Conservation (phyloP, 2,329 filamentous ascomycete species). For the Trichoderma gracile region DNA sequence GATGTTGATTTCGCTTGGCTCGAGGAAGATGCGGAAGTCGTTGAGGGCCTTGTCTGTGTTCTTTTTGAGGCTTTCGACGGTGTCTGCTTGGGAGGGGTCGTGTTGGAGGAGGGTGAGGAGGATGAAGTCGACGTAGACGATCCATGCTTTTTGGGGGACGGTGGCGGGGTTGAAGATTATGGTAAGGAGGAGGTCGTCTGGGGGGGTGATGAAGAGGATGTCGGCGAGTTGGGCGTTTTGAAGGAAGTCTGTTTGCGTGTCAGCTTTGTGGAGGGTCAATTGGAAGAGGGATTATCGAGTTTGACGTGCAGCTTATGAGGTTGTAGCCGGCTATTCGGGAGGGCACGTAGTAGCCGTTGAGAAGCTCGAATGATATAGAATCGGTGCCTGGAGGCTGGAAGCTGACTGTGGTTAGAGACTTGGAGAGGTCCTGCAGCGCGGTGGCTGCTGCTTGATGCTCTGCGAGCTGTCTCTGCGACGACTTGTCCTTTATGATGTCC, state of each 20-base stretch:
- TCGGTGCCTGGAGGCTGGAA: not conserved
- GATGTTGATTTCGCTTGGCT: slow-evolving; percentile 20
- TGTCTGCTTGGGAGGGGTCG: not conserved
- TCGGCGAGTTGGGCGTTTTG: slow-evolving; percentile 9
- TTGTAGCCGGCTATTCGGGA: slow-evolving; percentile 1
- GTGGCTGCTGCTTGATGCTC: slow-evolving; percentile 2
- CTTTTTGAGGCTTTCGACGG: slow-evolving; percentile 1
- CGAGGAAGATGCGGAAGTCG: slow-evolving; percentile 16
- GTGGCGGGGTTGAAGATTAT: slow-evolving; percentile 2
- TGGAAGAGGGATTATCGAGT: too few relatives aligned
- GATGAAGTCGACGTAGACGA: slow-evolving; percentile 5
- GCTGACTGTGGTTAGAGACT: not conserved
- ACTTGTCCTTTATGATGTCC: not conserved
- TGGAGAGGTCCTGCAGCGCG: slow-evolving; percentile 1
- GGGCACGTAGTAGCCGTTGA: slow-evolving; percentile 3
- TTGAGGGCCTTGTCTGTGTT: slow-evolving; percentile 17
- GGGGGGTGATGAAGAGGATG: not conserved
- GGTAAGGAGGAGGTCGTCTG: not conserved
- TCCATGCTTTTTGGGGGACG: not conserved
- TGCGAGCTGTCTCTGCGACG: not conserved
- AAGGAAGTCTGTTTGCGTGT: not conserved
- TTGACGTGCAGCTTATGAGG: not conserved
- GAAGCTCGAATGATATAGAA: not conserved
- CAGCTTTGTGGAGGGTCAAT: not conserved
- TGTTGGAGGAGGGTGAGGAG: slow-evolving; percentile 1